Base-by-base conservation (phyloP, 345 rosid genomes). In the Salix viminalis region DNA sequence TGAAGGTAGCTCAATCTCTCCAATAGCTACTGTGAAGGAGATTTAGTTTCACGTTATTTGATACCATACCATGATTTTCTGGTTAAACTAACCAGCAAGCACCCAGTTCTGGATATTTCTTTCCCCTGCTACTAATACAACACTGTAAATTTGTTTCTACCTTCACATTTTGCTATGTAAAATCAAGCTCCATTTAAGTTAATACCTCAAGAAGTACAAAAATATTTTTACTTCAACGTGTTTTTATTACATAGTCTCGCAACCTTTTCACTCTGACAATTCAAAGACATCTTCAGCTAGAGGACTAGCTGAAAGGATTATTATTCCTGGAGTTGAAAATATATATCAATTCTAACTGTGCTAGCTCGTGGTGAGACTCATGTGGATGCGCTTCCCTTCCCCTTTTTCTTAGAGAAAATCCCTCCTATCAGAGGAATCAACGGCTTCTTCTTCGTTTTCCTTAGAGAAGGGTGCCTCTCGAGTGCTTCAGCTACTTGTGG, bases 391-490 rank as follows among this genome's bases (percentile, higher is more conserved):
- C 66, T 26, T 6, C 66, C 21, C 60, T 60, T 36, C 34, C 28
- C 21, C 10, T 26, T 86, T 76, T 83, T 93, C 91, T 78, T 91
- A 2, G 88, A 84, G 84, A 93, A 91, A 36, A 93, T 80, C 42
- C 88, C 88, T 74, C 91, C 91, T 77, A 91, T 83, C 46, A 91
- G 81, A 30, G 95, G 90, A 6, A 93, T 79, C 83, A 90, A 67
- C 14, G 88, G 88, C 82, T 89, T 90, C 88, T 91, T 93, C 90
- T 88, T 90, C 81, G 76, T 83, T 69, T 74, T 85, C 74, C 86
- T 86, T 70, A 91, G 82, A 18, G 97, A 91, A 83, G 90, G 89
- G 69, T 90, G 91, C 82, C 94, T 88, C 79, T 86, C 88, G 34
- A 91, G 89, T 30, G 79, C 76, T 80, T 81, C 83, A 61, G 58